phyloP scores from a whole-genome alignment of 192 early-diverging fungal genomes.

The Polychytrium aggregatum region DNA sequence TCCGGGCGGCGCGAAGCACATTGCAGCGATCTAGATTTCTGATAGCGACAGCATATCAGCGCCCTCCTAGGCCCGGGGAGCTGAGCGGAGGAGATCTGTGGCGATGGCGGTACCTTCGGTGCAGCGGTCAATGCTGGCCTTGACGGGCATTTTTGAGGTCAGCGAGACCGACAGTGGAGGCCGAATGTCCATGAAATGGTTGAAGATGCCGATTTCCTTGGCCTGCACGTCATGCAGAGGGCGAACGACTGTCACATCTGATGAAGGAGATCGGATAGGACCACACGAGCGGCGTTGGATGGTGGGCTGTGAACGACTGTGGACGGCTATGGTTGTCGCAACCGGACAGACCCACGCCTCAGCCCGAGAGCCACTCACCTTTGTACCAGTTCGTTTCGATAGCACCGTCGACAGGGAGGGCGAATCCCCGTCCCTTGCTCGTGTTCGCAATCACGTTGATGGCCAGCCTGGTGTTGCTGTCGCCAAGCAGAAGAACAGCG shows the following conservation, averaged over 20 bases:
- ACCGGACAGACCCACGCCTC: too few relatives aligned
- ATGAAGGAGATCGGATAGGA: neutral
- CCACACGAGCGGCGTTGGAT: constrained; percentile 1
- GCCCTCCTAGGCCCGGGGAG: constrained; percentile 1
- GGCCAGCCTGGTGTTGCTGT: constrained; percentile 69
- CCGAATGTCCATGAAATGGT: constrained; percentile 31
- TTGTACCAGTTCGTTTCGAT: constrained; percentile 42
- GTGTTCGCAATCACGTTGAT: constrained; percentile 64
- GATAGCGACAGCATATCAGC: neutral
- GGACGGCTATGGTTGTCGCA: too few relatives aligned
- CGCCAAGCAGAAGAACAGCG: constrained; percentile 56
- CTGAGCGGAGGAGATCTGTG: too few relatives aligned
- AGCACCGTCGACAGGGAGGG: constrained; percentile 63
- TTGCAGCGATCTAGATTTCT: too few relatives aligned
- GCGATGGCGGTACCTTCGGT: constrained; percentile 62
- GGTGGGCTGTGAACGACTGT: constrained; percentile 5
- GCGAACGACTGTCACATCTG: constrained; percentile 45
- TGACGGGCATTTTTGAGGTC: constrained; percentile 41
- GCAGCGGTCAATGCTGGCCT: constrained; percentile 45
- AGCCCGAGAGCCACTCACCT: constrained; percentile 10
- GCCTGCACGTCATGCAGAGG: constrained; percentile 70
- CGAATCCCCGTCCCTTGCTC: constrained; percentile 78
- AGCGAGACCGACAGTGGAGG: constrained; percentile 30
- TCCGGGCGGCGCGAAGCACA: neutral
- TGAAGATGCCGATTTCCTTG: constrained; percentile 71